These are phyloP conservation scores for Diaporthe velutina DNA, from an alignment of 2,329 filamentous ascomycete species.

Conservation along the genomic window DNA sequence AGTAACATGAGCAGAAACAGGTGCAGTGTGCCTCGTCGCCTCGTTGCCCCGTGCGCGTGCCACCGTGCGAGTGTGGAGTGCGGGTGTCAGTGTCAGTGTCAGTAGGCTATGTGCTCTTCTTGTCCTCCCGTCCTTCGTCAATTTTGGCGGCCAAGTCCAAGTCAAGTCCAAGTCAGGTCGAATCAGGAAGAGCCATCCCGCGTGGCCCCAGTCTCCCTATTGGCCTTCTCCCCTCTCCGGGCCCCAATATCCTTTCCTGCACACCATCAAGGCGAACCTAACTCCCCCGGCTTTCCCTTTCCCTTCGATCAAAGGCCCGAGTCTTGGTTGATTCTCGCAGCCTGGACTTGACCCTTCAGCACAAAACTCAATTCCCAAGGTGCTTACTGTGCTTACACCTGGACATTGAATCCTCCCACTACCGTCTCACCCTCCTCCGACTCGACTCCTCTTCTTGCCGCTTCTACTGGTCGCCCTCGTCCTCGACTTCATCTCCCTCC, in stretches of 20 bases:
- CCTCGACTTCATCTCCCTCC: not conserved
- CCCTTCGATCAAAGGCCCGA: constrained; percentile 7
- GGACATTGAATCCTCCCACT: constrained; percentile 12
- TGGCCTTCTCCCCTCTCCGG: constrained; percentile 4
- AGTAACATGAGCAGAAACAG: not conserved
- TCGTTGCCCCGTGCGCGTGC: constrained; percentile 18
- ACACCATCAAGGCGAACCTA: constrained; percentile 24
- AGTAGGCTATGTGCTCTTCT: constrained; percentile 21
- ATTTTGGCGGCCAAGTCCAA: constrained; percentile 27
- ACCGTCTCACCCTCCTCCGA: not conserved
- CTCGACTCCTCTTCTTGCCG: not conserved
- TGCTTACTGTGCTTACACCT: constrained; percentile 31
- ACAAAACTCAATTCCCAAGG: constrained; percentile 24
- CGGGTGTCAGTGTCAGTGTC: constrained; percentile 24
- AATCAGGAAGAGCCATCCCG: constrained; percentile 26
- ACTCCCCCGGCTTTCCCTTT: constrained; percentile 10
- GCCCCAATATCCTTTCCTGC: constrained; percentile 15
- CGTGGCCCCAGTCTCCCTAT: constrained; percentile 29
- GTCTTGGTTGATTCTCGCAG: constrained; percentile 19
- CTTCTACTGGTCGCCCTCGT: not conserved
- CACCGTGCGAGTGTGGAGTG: constrained; percentile 10
- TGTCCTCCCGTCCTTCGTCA: constrained; percentile 21
- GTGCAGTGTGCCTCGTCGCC: constrained; percentile 8
- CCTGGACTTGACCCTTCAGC: not conserved
- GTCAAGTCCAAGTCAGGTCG: constrained; percentile 28